Conservation (phyloP, 306 rosid species). For the Echinosophora koreensis region DNA sequence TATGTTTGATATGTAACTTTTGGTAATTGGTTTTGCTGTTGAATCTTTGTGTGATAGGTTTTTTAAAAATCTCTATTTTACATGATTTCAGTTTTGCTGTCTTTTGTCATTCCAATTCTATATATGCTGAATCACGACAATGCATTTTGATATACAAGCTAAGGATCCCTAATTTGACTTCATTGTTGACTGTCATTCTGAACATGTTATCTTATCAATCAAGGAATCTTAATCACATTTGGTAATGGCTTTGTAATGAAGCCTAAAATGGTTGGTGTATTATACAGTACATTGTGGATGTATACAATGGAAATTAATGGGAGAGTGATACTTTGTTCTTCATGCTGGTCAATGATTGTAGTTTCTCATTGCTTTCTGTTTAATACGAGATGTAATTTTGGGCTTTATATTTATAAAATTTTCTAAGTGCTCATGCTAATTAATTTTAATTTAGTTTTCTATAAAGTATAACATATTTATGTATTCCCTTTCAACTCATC, state of each 20-base stretch:
- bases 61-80: constrained; percentile 25
- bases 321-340: constrained; percentile 33
- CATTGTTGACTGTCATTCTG: constrained; percentile 34
- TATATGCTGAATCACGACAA: constrained; percentile 24
- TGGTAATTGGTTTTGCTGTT: constrained; percentile 7
- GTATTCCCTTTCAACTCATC: constrained; percentile 6
- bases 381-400: neutral
- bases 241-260: constrained; percentile 35
- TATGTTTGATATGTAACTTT: constrained; percentile 36
- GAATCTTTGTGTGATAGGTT: constrained; percentile 43
- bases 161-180: constrained; percentile 65
- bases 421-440: neutral
- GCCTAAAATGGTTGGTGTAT: constrained; percentile 15
- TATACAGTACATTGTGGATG: constrained; percentile 34
- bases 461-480: neutral
- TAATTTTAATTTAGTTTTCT: constrained; percentile 16
- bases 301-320: constrained; percentile 11
- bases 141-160: constrained; percentile 45
- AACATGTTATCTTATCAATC: constrained; percentile 40
- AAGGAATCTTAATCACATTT: constrained; percentile 44
- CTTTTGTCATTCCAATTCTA: constrained; percentile 47
- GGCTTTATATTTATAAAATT: neutral
- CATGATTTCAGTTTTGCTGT: constrained; percentile 36
- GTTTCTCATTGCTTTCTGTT: constrained; percentile 33
- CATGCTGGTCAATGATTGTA: constrained; percentile 26